A percentile compares a stretch with the other conserved stretches of the same genome.
phyloP scores from a whole-genome alignment of 1,139 yeast species.

The Entelexis sorbosivorans region DNA sequence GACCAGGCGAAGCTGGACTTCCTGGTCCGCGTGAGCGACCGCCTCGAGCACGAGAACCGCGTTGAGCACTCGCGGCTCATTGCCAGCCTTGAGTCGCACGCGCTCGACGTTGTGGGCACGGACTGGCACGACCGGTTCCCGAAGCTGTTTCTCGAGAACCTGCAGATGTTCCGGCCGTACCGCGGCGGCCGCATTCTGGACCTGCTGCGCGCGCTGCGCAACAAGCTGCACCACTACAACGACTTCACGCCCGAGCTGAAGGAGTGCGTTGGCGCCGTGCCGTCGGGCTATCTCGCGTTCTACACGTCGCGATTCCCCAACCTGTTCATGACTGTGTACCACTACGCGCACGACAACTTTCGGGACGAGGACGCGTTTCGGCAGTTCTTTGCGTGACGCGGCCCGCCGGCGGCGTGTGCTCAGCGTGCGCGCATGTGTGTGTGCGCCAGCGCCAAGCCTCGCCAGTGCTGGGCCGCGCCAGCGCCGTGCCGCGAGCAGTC shows the following conservation, averaged over 20 bases:
- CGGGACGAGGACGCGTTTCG: constrained; percentile 10
- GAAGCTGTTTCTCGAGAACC: constrained; percentile 56
- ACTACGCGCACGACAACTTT: constrained; percentile 13
- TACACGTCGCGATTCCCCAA: constrained; percentile 68
- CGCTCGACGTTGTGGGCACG: constrained; percentile 44
- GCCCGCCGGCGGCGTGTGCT: neutral
- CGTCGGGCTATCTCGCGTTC: constrained; percentile 71
- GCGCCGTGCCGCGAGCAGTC: neutral
- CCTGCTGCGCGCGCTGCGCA: constrained; percentile 74
- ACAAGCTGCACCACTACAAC: constrained; percentile 85
- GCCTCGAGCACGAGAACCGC: constrained; percentile 77
- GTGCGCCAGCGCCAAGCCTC: too few species aligned
- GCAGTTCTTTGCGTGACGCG: neutral
- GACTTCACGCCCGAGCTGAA: constrained; percentile 61
- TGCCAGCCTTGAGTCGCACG: constrained; percentile 46
- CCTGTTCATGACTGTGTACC: constrained; percentile 61
- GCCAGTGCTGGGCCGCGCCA: too few species aligned
- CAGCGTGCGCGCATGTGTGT: too few species aligned
- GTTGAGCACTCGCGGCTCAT: constrained; percentile 74
- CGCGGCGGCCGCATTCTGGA: constrained; percentile 71
- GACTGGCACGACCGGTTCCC: constrained; percentile 81
- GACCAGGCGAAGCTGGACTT: constrained; percentile 68
- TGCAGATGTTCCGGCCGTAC: constrained; percentile 86
- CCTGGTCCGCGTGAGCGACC: constrained; percentile 72
- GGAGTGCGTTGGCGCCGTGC: constrained; percentile 61